Conservation (phyloP, 495 filamentous ascomycete species). For the Penicilliopsis zonata region DNA sequence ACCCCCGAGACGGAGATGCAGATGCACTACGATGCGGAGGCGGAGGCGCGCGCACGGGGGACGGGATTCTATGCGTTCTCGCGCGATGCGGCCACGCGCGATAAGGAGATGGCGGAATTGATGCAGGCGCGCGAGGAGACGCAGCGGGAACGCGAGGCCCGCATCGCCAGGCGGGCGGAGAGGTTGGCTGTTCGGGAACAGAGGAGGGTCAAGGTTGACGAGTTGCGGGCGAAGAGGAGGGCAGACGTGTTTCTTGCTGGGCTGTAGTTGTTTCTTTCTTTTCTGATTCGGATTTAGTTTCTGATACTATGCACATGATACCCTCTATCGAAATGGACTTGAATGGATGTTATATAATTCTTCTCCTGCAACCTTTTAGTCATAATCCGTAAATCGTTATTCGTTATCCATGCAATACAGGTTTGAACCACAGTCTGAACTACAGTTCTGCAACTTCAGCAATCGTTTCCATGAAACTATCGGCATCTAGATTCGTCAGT, state of each 20-base stretch:
- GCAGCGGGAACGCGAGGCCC: conserved; percentile 44
- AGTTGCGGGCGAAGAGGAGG: conserved; percentile 44
- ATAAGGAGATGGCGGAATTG: conserved; percentile 65
- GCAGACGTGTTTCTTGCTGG: conserved; percentile 63
- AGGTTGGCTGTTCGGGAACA: conserved; percentile 39
- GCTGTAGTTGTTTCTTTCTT: conserved; percentile 1
- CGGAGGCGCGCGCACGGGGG: conserved; percentile 76
- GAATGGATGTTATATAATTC: too few relatives aligned
- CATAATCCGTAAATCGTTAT: too few relatives aligned
- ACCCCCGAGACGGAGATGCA: conserved; percentile 71
- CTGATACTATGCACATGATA: too few relatives aligned
- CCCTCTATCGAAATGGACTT: too few relatives aligned
- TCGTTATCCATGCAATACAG: too few relatives aligned
- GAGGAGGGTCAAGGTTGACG: conserved; percentile 44
- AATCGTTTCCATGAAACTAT: conserved; percentile 18
- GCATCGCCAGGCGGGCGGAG: conserved; percentile 32
- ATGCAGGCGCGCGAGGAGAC: conserved; percentile 55
- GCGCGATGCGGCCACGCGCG: conserved; percentile 49
- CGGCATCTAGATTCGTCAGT: conserved; percentile 20
- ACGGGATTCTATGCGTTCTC: conserved; percentile 86
- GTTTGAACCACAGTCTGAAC: background rate
- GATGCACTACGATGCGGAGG: conserved; percentile 71
- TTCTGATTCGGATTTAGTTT: background rate
- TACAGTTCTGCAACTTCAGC: conserved; percentile 9
- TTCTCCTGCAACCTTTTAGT: conserved; percentile 5